Percentiles rank a stretch among this genome's conserved stretches.
Conservation (phyloP, 1,284 basidiomycete species). For the Papiliotrema flavescens region DNA sequence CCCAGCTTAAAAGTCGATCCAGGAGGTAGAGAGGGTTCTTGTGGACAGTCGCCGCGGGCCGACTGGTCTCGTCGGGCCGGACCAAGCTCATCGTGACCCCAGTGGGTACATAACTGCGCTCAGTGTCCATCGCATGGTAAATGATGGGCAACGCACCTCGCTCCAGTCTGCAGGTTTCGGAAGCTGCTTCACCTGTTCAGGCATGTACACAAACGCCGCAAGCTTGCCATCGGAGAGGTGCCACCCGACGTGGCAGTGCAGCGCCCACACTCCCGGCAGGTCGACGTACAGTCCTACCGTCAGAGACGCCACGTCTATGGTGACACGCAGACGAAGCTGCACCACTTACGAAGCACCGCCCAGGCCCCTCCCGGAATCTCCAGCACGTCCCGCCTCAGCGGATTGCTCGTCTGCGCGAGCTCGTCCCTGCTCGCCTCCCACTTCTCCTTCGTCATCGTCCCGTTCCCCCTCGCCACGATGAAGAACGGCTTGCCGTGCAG, state of each 20-base stretch:
- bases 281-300: slow-evolving; percentile 6
- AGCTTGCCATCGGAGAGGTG: slow-evolving; percentile 22
- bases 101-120: no score
- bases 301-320: background rate
- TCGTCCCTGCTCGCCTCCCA: slow-evolving; percentile 9
- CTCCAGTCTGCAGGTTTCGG: slow-evolving; percentile 7
- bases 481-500: slow-evolving; percentile 30
- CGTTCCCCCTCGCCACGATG: slow-evolving; percentile 41
- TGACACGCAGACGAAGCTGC: no score
- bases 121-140: no score
- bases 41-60: no score
- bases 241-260: slow-evolving; percentile 31
- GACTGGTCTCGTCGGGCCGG: no score
- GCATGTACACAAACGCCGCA: slow-evolving; percentile 13
- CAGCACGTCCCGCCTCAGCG: slow-evolving; percentile 47
- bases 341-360: slow-evolving; percentile 27
- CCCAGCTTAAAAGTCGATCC: no score
- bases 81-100: no score
- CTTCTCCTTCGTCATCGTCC: slow-evolving; percentile 19
- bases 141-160: slow-evolving; percentile 11
- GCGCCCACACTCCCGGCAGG: slow-evolving; percentile 16
- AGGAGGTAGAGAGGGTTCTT: no score
- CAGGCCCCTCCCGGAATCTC: slow-evolving; percentile 28
- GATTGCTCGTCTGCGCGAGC: slow-evolving; percentile 35
- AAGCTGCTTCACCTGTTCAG: slow-evolving; percentile 5